Conservation (phyloP, 768 basidiomycete genomes). For the Serendipita sp. region DNA sequence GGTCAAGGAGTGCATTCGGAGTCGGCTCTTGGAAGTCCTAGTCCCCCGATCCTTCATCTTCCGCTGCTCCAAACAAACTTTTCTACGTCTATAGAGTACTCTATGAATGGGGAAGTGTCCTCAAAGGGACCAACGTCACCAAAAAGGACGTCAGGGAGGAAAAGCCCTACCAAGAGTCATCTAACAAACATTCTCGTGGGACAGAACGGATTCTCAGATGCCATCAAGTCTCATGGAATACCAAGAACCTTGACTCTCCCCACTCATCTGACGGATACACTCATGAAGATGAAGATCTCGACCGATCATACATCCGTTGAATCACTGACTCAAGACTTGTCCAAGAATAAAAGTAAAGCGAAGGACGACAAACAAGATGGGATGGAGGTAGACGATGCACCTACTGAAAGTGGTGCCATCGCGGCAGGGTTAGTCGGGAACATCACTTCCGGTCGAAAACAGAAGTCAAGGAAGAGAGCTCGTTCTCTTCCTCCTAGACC, state of each 20-base stretch:
- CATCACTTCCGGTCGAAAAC: background rate
- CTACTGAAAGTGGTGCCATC: background rate
- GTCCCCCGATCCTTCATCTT: background rate
- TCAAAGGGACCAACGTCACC: background rate
- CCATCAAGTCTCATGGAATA: background rate
- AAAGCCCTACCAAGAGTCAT: background rate
- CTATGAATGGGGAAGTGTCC: background rate
- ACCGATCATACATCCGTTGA: background rate
- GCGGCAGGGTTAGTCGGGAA: background rate
- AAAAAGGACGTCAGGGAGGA: background rate
- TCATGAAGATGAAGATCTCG: background rate
- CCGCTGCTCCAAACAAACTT: background rate
- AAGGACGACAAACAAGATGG: background rate
- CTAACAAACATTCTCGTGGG: background rate
- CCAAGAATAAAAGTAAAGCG: background rate
- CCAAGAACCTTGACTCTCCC: constrained; percentile 1
- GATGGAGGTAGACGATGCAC: background rate
- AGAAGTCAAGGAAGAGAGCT: background rate
- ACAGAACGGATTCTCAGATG: background rate
- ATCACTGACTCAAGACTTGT: background rate
- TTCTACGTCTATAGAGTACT: background rate
- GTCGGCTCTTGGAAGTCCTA: background rate
- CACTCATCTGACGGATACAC: background rate
- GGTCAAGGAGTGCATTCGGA: background rate
- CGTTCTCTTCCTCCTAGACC: background rate